A percentile compares a stretch with the other conserved stretches of the same genome.
Conservation (phyloP, 202 grass and related monocot species). For the Eragrostis tef region DNA sequence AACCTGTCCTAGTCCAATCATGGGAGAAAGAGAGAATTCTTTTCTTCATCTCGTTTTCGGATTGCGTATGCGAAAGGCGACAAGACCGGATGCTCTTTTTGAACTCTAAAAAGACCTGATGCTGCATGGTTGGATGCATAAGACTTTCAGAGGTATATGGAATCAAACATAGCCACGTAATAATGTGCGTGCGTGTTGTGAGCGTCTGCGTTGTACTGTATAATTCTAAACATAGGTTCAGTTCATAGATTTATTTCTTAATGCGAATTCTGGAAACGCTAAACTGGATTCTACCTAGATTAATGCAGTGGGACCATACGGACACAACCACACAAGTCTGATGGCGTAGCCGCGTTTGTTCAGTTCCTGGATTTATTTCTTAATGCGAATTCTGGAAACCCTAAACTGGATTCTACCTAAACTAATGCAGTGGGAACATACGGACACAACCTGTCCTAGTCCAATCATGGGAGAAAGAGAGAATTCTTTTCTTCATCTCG, state of each 20-base stretch:
- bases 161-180: too few relatives aligned
- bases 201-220: too few relatives aligned
- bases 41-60: conserved; percentile 17
- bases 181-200: too few relatives aligned
- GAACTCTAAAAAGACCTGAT: too few relatives aligned
- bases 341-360: neutral
- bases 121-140: too few relatives aligned
- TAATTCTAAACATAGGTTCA: too few relatives aligned
- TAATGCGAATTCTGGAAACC: neutral
- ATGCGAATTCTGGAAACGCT: neutral
- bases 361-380: neutral
- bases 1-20: neutral
- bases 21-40: neutral
- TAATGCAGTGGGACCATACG: neutral
- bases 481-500: conserved; percentile 1
- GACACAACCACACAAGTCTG: neutral
- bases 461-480: neutral
- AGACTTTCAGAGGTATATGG: too few relatives aligned
- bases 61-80: conserved; percentile 18
- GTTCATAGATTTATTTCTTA: neutral
- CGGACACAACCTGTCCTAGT: neutral
- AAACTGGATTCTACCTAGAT: neutral
- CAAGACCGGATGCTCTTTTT: neutral
- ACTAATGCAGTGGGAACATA: neutral
- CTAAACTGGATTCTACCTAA: neutral